A percentile compares a stretch with the other conserved stretches of the same genome.
Conservation (phyloP, 306 rosid genomes). For the Oxytropis ochrocephala region DNA sequence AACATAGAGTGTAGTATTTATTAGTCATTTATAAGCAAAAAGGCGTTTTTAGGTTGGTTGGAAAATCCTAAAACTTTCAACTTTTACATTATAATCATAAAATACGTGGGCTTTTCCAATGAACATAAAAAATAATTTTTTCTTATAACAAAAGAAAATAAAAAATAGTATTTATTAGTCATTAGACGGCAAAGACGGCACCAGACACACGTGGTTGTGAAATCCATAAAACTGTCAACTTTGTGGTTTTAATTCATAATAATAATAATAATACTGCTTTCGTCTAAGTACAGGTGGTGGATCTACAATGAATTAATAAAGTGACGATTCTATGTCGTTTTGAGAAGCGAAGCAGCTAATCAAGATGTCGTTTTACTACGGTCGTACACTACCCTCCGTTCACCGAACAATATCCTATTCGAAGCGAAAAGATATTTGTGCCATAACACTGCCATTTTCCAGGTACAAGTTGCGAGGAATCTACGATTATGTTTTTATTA, state of each 20-base stretch:
- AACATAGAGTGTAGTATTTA: no score
- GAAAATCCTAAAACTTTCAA: no score
- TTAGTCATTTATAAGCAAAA: no score
- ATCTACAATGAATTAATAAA: background rate
- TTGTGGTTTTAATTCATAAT: background rate
- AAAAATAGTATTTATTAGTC: no score
- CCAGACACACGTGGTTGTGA: background rate
- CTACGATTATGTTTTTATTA: background rate
- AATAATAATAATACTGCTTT: background rate
- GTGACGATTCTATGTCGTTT: constrained; percentile 13
- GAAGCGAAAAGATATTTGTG: background rate
- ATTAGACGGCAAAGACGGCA: background rate
- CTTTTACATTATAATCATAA: no score
- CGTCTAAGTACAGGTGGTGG: background rate
- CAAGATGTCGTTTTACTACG: constrained; percentile 25
- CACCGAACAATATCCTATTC: background rate
- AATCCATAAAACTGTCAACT: background rate
- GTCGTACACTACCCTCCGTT: background rate
- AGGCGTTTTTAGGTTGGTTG: no score
- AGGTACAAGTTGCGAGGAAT: background rate
- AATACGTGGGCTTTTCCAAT: no score
- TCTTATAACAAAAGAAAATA: no score
- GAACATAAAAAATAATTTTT: no score
- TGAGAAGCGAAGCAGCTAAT: background rate
- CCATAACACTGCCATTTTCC: background rate